Evolutionary conservation across 441 rosid genomes (phyloP), one percentile per base, ranked within the genome.

Genomic region (Erodium chrysanthum): DNA sequence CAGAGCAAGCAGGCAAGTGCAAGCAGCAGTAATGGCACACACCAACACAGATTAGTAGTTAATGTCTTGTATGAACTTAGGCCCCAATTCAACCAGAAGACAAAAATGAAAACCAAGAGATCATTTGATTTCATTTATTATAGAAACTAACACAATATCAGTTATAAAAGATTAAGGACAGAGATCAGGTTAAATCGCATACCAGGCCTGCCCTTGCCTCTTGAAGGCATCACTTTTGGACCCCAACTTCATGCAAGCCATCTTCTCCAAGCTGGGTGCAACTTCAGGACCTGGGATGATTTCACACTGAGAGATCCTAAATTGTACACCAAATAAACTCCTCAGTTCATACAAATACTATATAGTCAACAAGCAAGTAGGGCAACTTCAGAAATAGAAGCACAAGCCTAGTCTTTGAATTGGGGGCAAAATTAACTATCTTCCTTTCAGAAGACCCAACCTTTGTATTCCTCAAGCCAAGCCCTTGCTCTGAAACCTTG

Each of bases 181-280:
- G 21, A 15, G 11, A 29, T 7, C 18, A 46, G 54, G 18, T 46
- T 46, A 14, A 0, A 15, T 35, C 33, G 23, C 70, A 59, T 74
- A 74, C 77, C 77, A 74, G 14, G 77, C 71, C 65, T 74, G 77
- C 21, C 77, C 77, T 67, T 74, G 77, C 74, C 67, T 67, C 60
- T 74, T 65, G 52, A 74, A 70, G 54, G 77, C 67, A 61, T 74
- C 77, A 70, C 63, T 64, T 70, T 74, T 74, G 35, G 77, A 74
- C 17, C 77, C 77, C 58, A 74, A 70, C 62, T 74, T 74, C 68
- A 74, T 66, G 23, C 77, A 74, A 25, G 77, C 73, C 77, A 74
- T 74, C 31, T 27, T 66, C 9, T 74, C 77, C 42, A 31, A 12
- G 52, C 20, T 50, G 21, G 8, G 3, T 50, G 35, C 3, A 50